These are phyloP conservation scores for Glomus cerebriforme DNA, from an alignment of 192 early-diverging fungal genomes.

Conservation along the genomic window DNA sequence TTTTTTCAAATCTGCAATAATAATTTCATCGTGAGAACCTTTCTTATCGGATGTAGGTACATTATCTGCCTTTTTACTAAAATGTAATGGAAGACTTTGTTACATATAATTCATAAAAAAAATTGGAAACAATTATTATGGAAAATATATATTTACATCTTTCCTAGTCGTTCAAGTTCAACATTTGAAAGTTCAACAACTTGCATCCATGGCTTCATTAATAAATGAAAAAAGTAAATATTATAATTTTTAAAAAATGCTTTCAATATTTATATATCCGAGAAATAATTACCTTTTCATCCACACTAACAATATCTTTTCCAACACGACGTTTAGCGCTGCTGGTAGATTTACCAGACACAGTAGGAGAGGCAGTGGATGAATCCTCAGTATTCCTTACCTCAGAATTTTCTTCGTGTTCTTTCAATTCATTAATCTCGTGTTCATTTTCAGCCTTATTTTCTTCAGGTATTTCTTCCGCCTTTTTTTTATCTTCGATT, in stretches of 20 bases:
- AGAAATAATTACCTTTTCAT: background rate
- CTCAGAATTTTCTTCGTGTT: background rate
- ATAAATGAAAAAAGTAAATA: constrained; percentile 3
- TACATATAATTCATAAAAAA: background rate
- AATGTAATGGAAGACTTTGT: background rate
- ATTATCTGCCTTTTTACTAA: constrained; percentile 32
- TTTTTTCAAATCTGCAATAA: constrained; percentile 59
- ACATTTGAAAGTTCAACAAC: constrained; percentile 63
- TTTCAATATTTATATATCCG: background rate
- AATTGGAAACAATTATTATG: no score
- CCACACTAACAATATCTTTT: background rate
- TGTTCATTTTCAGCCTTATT: background rate
- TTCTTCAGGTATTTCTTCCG: background rate
- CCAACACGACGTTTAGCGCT: background rate
- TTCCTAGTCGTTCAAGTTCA: constrained; percentile 53
- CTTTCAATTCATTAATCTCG: background rate
- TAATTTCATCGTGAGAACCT: constrained; percentile 40
- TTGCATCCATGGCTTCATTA: constrained; percentile 64
- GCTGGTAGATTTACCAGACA: background rate
- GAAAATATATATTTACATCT: constrained; percentile 14
- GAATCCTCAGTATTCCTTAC: background rate
- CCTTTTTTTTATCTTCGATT: background rate
- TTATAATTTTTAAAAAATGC: background rate
- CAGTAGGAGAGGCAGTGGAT: background rate
- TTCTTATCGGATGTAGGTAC: constrained; percentile 24